A percentile compares a stretch with the other conserved stretches of the same genome.
phyloP scores from a whole-genome alignment of 2,329 filamentous ascomycete genomes.

The Bipolaris victoriae region DNA sequence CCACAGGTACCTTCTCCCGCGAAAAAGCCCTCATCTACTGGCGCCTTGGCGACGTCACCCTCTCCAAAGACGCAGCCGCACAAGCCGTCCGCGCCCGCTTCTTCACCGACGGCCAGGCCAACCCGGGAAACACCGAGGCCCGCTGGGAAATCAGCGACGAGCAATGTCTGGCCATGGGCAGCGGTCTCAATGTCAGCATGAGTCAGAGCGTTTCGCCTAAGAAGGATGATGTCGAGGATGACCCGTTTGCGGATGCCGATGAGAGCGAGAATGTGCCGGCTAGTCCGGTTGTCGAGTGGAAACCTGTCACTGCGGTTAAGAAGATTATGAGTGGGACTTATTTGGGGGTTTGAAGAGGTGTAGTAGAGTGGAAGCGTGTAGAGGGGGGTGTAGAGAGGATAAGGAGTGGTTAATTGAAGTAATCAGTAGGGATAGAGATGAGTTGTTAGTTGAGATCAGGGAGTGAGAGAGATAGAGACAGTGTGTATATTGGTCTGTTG shows the following conservation, averaged over 20 bases:
- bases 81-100: constrained; percentile 86
- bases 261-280: constrained; percentile 37
- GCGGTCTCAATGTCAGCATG: constrained; percentile 66
- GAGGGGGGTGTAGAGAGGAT: not conserved
- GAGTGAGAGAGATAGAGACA: not conserved
- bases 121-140: constrained; percentile 79
- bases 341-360: constrained; percentile 33
- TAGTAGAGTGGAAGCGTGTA: not conserved
- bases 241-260: constrained; percentile 74
- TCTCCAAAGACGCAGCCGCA: constrained; percentile 62
- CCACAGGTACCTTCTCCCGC: constrained; percentile 76
- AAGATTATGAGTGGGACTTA: constrained; percentile 49
- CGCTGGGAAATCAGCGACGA: constrained; percentile 73
- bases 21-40: constrained; percentile 81
- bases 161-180: constrained; percentile 58
- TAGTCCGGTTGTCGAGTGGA: constrained; percentile 40
- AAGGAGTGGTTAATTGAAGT: not conserved
- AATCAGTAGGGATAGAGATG: not conserved
- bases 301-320: constrained; percentile 43
- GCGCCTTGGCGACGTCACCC: constrained; percentile 76
- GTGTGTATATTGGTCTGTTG: not conserved
- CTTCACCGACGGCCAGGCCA: constrained; percentile 72
- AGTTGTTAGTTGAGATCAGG: not conserved
- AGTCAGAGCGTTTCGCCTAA: constrained; percentile 37
- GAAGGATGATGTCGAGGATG: constrained; percentile 55